These are phyloP conservation scores for Schizopora paradoxa DNA, from an alignment of 1,284 basidiomycete species.

Conservation along the genomic window DNA sequence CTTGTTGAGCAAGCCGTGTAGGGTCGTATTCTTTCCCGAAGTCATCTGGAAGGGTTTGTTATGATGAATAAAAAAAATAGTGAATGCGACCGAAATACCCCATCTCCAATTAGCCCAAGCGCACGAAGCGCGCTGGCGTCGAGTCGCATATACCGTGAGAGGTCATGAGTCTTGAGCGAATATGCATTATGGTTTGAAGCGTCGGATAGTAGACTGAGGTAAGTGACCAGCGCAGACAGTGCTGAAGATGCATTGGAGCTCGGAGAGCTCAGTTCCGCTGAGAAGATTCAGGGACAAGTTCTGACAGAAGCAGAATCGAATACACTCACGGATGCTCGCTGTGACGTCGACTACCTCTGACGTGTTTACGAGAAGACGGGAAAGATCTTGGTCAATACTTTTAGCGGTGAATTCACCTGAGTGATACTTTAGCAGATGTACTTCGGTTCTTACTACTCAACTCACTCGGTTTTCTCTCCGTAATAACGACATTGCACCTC, in stretches of 20 bases:
- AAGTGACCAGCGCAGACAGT: conserved; percentile 77
- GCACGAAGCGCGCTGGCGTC: conserved; percentile 94
- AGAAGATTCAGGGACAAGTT: background rate
- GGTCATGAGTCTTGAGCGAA: conserved; percentile 81
- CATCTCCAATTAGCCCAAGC: conserved; percentile 73
- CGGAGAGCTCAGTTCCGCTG: conserved; percentile 79
- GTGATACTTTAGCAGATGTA: conserved; percentile 1
- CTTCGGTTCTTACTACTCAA: no score
- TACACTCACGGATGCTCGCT: conserved; percentile 41
- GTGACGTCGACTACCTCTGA: conserved; percentile 44
- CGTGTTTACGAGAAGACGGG: conserved; percentile 57
- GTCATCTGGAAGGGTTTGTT: conserved; percentile 33
- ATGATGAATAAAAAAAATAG: background rate
- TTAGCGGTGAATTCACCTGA: conserved; percentile 81
- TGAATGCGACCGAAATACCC: conserved; percentile 23
- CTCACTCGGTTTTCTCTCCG: conserved; percentile 81
- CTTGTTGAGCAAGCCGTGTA: conserved; percentile 88
- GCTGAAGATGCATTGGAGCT: conserved; percentile 64
- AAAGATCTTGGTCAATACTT: conserved; percentile 82
- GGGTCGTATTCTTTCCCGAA: conserved; percentile 73
- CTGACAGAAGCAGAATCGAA: background rate
- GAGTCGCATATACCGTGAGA: conserved; percentile 92
- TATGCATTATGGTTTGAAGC: conserved; percentile 80
- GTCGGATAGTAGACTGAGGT: conserved; percentile 82
- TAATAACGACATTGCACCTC: conserved; percentile 86